Evolutionary conservation across 2,329 filamentous ascomycete genomes (phyloP).

Genomic region (Aspergillus cejpii): DNA sequence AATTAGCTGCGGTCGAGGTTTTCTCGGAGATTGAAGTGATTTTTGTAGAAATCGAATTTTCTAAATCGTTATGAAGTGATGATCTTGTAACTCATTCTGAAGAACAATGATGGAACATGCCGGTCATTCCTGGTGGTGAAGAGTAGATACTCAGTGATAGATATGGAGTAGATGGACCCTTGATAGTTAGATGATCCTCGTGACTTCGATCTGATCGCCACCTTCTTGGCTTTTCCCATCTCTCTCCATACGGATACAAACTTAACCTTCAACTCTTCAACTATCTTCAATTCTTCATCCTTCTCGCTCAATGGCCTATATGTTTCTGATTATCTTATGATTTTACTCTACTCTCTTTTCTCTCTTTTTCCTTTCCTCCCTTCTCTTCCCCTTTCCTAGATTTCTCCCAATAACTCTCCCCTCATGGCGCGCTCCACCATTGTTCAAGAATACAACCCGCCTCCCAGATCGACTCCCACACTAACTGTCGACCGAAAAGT

Average conservation of each 20-base stretch:
- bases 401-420: conserved; percentile 9
- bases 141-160: too few species aligned
- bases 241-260: too few species aligned
- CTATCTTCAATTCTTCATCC: neutral
- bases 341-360: neutral
- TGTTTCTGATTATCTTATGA: neutral
- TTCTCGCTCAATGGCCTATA: neutral
- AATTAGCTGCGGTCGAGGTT: neutral
- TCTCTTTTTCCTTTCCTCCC: conserved; percentile 3
- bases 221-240: too few species aligned
- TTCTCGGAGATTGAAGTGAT: neutral
- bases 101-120: too few species aligned
- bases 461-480: conserved; percentile 35
- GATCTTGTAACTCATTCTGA: too few species aligned
- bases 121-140: too few species aligned
- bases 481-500: conserved; percentile 49
- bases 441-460: conserved; percentile 46
- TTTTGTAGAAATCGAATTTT: neutral
- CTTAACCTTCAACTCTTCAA: neutral
- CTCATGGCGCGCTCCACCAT: conserved; percentile 41
- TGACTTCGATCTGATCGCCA: too few species aligned
- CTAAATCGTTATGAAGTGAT: too few species aligned
- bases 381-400: conserved; percentile 9
- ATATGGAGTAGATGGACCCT: too few species aligned
- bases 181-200: too few species aligned